Conservation (phyloP, 2,329 filamentous ascomycete species). For the Fusarium compactum region DNA sequence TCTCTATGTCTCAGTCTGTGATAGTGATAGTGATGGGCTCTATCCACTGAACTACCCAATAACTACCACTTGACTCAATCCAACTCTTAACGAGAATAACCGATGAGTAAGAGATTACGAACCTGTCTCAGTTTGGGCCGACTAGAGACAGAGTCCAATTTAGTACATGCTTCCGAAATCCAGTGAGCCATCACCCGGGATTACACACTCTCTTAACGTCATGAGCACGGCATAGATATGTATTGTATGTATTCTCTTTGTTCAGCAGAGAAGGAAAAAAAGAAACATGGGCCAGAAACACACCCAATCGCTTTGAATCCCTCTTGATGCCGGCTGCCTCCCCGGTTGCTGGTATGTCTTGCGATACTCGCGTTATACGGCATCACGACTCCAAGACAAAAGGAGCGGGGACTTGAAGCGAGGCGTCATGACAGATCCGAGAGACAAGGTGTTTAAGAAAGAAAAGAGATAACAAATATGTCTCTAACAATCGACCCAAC, state of each 20-base stretch:
- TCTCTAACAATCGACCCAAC: neutral
- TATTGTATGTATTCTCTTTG: neutral
- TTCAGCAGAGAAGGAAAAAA: neutral
- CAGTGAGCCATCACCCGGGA: constrained; percentile 1
- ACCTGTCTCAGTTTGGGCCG: constrained; percentile 25
- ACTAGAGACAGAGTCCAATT: constrained; percentile 5
- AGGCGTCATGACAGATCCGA: constrained; percentile 15
- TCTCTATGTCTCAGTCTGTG: constrained; percentile 2
- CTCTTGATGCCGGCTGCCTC: constrained; percentile 24
- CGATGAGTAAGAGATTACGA: constrained; percentile 14
- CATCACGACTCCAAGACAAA: constrained; percentile 22
- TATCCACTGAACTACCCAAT: constrained; percentile 7
- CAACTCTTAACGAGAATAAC: constrained; percentile 20
- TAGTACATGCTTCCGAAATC: constrained; percentile 13
- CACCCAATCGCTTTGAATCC: constrained; percentile 26
- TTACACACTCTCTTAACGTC: constrained; percentile 2
- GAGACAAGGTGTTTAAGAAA: constrained; percentile 29
- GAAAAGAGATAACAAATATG: neutral
- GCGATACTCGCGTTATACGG: constrained; percentile 12
- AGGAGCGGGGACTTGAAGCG: constrained; percentile 25
- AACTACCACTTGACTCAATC: neutral
- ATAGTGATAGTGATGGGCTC: neutral
- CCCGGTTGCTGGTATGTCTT: constrained; percentile 31
- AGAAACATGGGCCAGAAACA: neutral
- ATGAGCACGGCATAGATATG: constrained; percentile 10